Evolutionary conservation across 139 green algal species (phyloP), one percentile per base, ranked within the genome.

Genomic region (Haematococcus sp.): DNA sequence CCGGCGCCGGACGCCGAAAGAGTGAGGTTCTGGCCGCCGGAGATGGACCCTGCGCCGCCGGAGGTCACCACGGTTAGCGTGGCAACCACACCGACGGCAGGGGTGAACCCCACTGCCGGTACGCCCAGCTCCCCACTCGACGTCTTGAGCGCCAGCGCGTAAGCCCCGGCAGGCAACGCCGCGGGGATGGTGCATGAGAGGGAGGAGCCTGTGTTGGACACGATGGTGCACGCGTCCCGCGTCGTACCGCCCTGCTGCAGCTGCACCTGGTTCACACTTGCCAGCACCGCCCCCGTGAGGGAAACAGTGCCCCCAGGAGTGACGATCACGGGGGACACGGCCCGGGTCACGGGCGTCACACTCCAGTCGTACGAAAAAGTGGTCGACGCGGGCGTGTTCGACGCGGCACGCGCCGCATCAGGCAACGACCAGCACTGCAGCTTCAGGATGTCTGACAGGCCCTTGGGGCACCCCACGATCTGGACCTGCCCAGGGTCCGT

Each of bases 21-120:
- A 0, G 70, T 72, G 11, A 84, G 17, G 30, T 27, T 46, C 23
- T 52, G 3, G 32, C 78, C 78, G 40, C 78, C 78, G 22, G 40
- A 35, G 35, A 84, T 22, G 9, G 78, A 84, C 19, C 78, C 78
- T 52, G 31, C 11, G 25, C 58, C 40, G 40, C 40, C 40, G 7
- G 7, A 7, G 7, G 40, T 49, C 7, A 49, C 40, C 27, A 44
- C 52, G 55, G 59, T 77, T 23, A 7, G 31, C 15, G 54, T 20
- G 7, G 40, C 40, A 7, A 49, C 11, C 7, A 49, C 40, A 49
- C 40, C 40, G 11, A 49, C 7, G 7, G 40, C 7, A 11, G 40
- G 40, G 40, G 7, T 49, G 40, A 49, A 49, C 40, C 17, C 16
- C 3, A n/a, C 17, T 9, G 34, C 43, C 3, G 17, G 17, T 25